phyloP scores from a whole-genome alignment of 495 filamentous ascomycete genomes.

The Trichoderma parareesei region DNA sequence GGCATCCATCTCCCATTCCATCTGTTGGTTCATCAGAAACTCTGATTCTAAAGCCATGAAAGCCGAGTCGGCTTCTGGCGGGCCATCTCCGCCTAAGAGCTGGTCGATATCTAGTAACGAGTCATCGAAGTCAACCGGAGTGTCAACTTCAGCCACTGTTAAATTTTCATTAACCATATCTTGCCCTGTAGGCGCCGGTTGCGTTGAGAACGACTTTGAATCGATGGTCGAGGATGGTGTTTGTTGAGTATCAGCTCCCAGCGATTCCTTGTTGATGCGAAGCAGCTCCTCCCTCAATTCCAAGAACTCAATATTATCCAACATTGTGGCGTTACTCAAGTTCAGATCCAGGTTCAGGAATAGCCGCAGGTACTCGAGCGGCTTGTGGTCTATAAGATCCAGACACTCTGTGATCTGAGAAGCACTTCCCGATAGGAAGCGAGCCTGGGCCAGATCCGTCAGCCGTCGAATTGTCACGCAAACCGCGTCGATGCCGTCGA shows the following conservation, averaged over 20 bases:
- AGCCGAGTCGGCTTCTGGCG: not conserved
- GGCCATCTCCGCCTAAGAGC: not conserved
- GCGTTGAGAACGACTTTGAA: not conserved
- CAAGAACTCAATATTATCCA: not conserved
- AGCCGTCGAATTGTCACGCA: not conserved
- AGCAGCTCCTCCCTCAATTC: not conserved
- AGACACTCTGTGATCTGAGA: slow-evolving; percentile 4
- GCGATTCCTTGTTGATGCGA: not conserved
- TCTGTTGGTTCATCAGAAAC: not conserved
- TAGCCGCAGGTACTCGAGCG: not conserved
- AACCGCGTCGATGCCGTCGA: not conserved
- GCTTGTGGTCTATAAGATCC: not conserved
- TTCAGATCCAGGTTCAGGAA: slow-evolving; percentile 2
- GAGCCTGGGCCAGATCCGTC: not conserved
- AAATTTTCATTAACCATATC: not conserved
- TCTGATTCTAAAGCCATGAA: not conserved
- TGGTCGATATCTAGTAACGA: not conserved
- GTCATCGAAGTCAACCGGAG: not conserved
- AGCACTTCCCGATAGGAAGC: not conserved
- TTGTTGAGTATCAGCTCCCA: not conserved
- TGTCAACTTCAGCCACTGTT: not conserved
- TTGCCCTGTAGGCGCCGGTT: not conserved
- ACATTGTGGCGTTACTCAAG: not conserved
- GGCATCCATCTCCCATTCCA: slow-evolving; percentile 9
- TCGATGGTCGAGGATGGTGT: not conserved